These are phyloP conservation scores for Trichoderma guizhouense DNA, from an alignment of 2,329 filamentous ascomycete genomes.

Conservation along the genomic window DNA sequence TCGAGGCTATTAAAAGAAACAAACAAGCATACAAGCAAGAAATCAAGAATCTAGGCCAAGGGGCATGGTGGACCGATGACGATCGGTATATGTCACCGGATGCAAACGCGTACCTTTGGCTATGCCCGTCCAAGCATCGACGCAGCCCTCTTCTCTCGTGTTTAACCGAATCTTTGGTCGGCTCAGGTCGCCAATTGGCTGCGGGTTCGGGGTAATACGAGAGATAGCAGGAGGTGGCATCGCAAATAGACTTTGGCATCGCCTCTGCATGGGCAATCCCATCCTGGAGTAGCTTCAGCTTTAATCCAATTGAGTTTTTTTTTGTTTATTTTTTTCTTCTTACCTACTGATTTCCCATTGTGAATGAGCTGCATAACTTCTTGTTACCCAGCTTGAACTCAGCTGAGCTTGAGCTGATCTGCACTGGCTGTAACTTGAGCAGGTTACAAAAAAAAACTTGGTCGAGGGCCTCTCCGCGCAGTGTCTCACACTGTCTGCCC, in stretches of 20 bases:
- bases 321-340: neutral
- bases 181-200: neutral
- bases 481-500: constrained; percentile 15
- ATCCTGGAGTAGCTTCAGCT: neutral
- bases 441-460: neutral
- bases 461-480: neutral
- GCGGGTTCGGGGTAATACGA: neutral
- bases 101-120: neutral
- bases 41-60: neutral
- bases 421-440: neutral
- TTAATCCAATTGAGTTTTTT: neutral
- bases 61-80: constrained; percentile 9
- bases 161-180: constrained; percentile 2
- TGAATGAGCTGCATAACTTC: neutral
- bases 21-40: neutral
- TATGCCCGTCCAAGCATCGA: neutral
- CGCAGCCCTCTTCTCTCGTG: neutral
- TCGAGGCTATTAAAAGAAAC: neutral
- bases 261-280: neutral
- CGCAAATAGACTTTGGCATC: constrained; percentile 10
- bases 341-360: neutral
- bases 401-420: neutral
- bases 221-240: neutral
- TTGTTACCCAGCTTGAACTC: neutral
- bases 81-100: constrained; percentile 8